Conservation (phyloP, 768 basidiomycete genomes). For the Inosperma sp. region DNA sequence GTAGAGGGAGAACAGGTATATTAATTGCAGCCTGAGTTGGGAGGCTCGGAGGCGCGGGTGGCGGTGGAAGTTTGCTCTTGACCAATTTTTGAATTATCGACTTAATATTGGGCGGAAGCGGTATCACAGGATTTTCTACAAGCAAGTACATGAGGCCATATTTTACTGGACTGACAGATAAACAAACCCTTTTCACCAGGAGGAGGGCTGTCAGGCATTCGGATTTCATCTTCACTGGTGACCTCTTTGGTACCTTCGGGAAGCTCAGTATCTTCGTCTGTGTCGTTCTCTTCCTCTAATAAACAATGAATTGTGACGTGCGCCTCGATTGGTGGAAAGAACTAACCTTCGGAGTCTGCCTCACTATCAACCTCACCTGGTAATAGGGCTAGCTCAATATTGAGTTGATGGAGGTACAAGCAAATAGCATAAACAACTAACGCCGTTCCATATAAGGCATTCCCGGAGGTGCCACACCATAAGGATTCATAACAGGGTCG, state of each 20-base stretch:
- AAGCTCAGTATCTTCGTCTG: constrained; percentile 60
- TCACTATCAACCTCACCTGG: constrained; percentile 64
- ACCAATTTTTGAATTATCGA: no score
- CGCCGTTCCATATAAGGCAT: constrained; percentile 93
- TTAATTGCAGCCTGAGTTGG: constrained; percentile 14
- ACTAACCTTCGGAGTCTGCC: constrained; percentile 44
- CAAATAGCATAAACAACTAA: constrained; percentile 37
- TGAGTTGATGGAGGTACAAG: constrained; percentile 1
- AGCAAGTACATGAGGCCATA: no score
- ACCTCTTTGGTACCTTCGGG: constrained; percentile 52
- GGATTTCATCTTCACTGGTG: constrained; percentile 78
- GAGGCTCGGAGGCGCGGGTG: constrained; percentile 28
- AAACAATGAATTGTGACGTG: no score
- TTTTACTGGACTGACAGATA: no score
- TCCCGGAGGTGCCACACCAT: constrained; percentile 89
- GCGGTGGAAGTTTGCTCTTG: constrained; percentile 13
- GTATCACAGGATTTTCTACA: no score
- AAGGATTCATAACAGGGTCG: constrained; percentile 90
- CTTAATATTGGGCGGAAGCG: no score
- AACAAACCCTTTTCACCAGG: constrained; percentile 28
- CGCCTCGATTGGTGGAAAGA: no score
- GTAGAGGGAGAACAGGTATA: constrained; percentile 20
- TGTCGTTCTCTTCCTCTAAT: constrained; percentile 48
- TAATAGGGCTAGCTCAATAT: constrained; percentile 42
- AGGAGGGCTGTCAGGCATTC: constrained; percentile 83